These are phyloP conservation scores for Verticillium tricorpus DNA, from an alignment of 2,329 filamentous ascomycete species.

Conservation along the genomic window DNA sequence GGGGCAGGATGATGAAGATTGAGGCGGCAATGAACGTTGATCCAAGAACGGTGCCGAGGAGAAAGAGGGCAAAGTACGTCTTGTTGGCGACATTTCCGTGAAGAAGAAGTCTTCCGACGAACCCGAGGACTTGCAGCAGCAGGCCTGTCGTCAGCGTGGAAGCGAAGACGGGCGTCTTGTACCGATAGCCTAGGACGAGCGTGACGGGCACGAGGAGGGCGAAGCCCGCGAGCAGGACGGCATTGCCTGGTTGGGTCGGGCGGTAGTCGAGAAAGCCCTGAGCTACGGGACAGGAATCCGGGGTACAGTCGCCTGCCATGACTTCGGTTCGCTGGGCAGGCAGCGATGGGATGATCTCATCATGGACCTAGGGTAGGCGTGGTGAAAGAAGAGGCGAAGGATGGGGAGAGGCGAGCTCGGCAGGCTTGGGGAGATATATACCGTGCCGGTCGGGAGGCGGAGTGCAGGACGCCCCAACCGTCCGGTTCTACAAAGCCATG, in stretches of 20 bases:
- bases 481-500: neutral
- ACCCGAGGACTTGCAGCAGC: constrained; percentile 39
- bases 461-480: neutral
- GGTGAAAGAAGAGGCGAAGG: constrained; percentile 1
- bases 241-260: constrained; percentile 33
- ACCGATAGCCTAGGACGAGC: constrained; percentile 32
- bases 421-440: constrained; percentile 11
- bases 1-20: constrained; percentile 40
- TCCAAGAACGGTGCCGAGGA: constrained; percentile 42
- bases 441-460: neutral
- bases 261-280: constrained; percentile 32
- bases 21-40: constrained; percentile 40
- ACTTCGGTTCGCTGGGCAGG: constrained; percentile 6
- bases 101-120: constrained; percentile 40
- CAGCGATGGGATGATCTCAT: constrained; percentile 10
- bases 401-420: constrained; percentile 1
- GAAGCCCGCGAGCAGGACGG: constrained; percentile 34
- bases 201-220: constrained; percentile 31
- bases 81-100: constrained; percentile 25
- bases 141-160: constrained; percentile 34
- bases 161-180: constrained; percentile 35
- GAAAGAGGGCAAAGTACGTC: constrained; percentile 35
- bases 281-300: constrained; percentile 26
- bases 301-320: constrained; percentile 31
- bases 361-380: constrained; percentile 7